Base-by-base conservation (phyloP, 1,284 basidiomycete species). In the Ceratobasidium sp. region DNA sequence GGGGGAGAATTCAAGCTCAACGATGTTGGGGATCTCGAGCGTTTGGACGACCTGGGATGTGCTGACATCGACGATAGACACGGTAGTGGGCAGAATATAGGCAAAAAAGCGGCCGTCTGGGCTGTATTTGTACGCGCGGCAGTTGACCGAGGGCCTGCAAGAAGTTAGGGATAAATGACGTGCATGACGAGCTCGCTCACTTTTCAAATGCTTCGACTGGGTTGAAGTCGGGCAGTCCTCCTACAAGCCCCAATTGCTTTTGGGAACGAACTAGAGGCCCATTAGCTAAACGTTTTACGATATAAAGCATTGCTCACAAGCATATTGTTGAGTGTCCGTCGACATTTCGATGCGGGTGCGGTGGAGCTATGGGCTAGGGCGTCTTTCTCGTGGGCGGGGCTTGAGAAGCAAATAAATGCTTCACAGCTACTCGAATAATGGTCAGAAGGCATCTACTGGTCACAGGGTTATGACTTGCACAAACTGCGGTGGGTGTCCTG, bases 1-100 rank as follows among this genome's bases (percentile, higher is more conserved):
- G 5, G 96, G 96, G 6, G 96, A 98, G 80, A 98, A 97, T 73
- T 85, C 85, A 74, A 98, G 80, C 76, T 96, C 94, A 70, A 94
- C 78, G 74, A 92, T 85, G 76, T 90, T 91, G 70, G 89, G 82
- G 56, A 93, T 80, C 49, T 81, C 77, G 69, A 93, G 84, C 76
- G 92, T 89, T 73, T 86, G 86, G 70, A 93, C 80, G 70, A 91
- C 69, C 74, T 86, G 83, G 68, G 87, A 89, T 74, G 85, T 85
- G 78, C 90, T 87, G 72, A 91, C 89, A 77, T 91, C 87, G 78
- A 87, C 87, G 74, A 96, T 87, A 75, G 85, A 86, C 69, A 94
- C 87, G 73, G 83, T 82, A 69, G 83, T 83, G 34, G 92, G 87
- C 74, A 94, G 83, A 64, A 90, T 89, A 79, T 93, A 93, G 50